Base-by-base conservation (phyloP, 2,329 filamentous ascomycete species). In the Pseudofabraea citricarpa region DNA sequence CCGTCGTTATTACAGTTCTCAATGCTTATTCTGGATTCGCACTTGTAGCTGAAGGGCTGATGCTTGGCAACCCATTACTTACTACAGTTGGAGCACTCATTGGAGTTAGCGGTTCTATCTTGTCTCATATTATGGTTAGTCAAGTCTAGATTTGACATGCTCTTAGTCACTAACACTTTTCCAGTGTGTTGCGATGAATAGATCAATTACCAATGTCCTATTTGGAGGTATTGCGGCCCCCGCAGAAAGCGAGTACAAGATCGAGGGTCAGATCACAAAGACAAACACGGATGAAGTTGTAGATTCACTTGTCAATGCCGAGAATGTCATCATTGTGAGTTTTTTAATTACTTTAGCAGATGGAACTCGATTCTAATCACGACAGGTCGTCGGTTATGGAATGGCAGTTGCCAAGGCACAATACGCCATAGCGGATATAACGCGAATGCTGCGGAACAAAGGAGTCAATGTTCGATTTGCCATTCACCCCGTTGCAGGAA, bases 331-430 rank as follows among this genome's bases (percentile, higher is more conserved):
- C 55, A 90, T 95, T 42, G 83, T 72, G 59, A 36, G 61, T 50
- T 20, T 21, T 22, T 22, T n/a, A n/a, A n/a, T n/a, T n/a, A n/a
- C n/a, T n/a, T n/a, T n/a, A n/a, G n/a, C n/a, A n/a, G n/a, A n/a
- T n/a, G n/a, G n/a, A n/a, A n/a, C n/a, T n/a, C 16, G 38, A 6
- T 22, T 29, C 39, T 36, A 57, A 62, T 63, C 91, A 2, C 10
- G 2, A 9, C 13, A 45, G 57, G 41, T 62, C 3, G 89, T 95
- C 5, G 90, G 90, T 1, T 95, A 95, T 56, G 90, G 90, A 41
- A 95, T 95, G 90, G 90, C 90, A 0, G 89, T 95, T 1, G 89
- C 90, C 7, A 95, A 95, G 65, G 89, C 90, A 3, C 90, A 95
- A 64, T 95, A 95, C 59, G 87, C 88, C 18, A 88, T 95, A 41